Conservation (phyloP, 768 basidiomycete genomes). For the Lentinula aciculospora region DNA sequence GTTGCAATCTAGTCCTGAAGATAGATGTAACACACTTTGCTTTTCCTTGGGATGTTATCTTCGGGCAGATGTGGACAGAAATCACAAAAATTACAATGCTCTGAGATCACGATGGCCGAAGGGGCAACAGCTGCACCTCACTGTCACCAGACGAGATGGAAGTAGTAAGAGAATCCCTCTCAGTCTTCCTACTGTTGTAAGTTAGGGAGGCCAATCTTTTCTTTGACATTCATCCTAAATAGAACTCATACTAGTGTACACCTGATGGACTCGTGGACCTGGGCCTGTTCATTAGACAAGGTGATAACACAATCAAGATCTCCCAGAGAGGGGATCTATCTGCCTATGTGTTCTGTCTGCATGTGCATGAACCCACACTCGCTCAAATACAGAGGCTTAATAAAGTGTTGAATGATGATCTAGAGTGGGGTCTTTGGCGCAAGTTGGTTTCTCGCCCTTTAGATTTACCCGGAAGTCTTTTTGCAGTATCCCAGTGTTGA, state of each 20-base stretch:
- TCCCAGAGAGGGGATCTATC: slow-evolving; percentile 37
- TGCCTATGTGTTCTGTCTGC: slow-evolving; percentile 38
- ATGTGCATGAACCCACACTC: slow-evolving; percentile 43
- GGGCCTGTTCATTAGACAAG: slow-evolving; percentile 34
- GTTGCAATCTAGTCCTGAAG: neutral
- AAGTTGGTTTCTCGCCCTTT: slow-evolving; percentile 25
- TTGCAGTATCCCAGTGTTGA: neutral
- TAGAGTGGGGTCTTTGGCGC: slow-evolving; percentile 39
- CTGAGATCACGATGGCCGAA: slow-evolving; percentile 39
- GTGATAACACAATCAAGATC: slow-evolving; percentile 39
- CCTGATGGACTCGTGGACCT: slow-evolving; percentile 47
- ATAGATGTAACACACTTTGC: neutral
- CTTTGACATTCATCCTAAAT: neutral
- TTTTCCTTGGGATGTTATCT: slow-evolving; percentile 5
- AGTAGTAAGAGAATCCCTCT: slow-evolving; percentile 26
- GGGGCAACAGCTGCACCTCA: slow-evolving; percentile 18
- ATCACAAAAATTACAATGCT: neutral
- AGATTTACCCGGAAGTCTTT: slow-evolving; percentile 15
- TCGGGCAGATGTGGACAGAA: neutral
- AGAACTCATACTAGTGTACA: slow-evolving; percentile 17
- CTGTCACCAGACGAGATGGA: slow-evolving; percentile 27
- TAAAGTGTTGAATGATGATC: slow-evolving; percentile 23
- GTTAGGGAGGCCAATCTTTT: slow-evolving; percentile 8
- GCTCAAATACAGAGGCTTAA: slow-evolving; percentile 34
- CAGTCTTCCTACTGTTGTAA: slow-evolving; percentile 35